These are phyloP conservation scores for Meredithiella fracta DNA, from an alignment of 2,329 filamentous ascomycete species.

Conservation along the genomic window DNA sequence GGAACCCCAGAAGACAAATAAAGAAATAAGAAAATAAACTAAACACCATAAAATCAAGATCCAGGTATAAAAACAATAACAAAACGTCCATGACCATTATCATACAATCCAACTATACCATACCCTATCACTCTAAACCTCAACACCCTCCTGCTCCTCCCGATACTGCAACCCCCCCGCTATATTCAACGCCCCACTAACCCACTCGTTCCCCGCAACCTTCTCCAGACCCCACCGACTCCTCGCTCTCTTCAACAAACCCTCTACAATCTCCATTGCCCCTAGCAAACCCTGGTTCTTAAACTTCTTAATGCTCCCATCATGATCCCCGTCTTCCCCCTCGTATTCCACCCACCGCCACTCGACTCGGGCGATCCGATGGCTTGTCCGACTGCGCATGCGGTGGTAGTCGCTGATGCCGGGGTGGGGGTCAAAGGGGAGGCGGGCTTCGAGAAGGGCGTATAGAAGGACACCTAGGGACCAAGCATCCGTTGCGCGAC, in stretches of 20 bases:
- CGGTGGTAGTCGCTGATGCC: slow-evolving; percentile 60
- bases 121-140: slow-evolving; percentile 23
- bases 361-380: slow-evolving; percentile 88
- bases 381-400: slow-evolving; percentile 67
- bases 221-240: slow-evolving; percentile 61
- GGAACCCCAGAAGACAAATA: no score
- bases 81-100: not conserved
- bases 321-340: slow-evolving; percentile 74
- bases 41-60: not conserved
- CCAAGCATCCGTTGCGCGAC: slow-evolving; percentile 84
- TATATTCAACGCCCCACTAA: slow-evolving; percentile 54
- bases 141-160: slow-evolving; percentile 41
- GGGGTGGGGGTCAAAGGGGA: slow-evolving; percentile 84
- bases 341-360: slow-evolving; percentile 88
- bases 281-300: slow-evolving; percentile 51
- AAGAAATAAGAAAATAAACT: slow-evolving; percentile 3
- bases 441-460: slow-evolving; percentile 75
- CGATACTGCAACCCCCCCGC: slow-evolving; percentile 43
- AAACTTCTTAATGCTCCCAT: slow-evolving; percentile 44
- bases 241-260: slow-evolving; percentile 64
- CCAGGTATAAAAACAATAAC: not conserved
- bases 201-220: slow-evolving; percentile 60
- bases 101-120: slow-evolving; percentile 4
- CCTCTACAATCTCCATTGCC: slow-evolving; percentile 69
- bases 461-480: slow-evolving; percentile 86